Base-by-base conservation (phyloP, 1,139 yeast species). In the Debaryomycetaceae sp. region DNA sequence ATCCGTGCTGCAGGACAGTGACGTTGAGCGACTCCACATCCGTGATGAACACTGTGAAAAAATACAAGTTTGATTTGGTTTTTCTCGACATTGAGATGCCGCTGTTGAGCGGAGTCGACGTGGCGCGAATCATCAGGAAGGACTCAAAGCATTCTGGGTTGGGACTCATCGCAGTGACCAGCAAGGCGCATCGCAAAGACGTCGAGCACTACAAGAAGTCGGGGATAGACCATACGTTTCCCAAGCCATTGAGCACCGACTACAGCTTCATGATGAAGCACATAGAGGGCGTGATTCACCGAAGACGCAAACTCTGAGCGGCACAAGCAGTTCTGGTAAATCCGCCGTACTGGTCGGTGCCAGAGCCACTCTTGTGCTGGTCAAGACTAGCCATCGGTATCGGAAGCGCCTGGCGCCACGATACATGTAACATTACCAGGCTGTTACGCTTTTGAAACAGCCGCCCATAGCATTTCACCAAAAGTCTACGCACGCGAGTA, bases 21-120 rank as follows among this genome's bases (percentile, higher is more conserved):
- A 61, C 62, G 43, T 51, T 70, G 5, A 62, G 59, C 39, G 73
- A 72, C 50, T 62, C 69, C 31, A 59, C 69, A 2, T 54, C 58
- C 39, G 70, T 72, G n/a, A 49, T 60, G 40, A 46, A 56, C 9
- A 39, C 57, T 31, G 49, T 66, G 5, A 44, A 49, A 11, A 42
- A 51, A 3, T 55, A 57, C 40, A 46, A 45, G 22, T 72, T 60
- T 47, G 75, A 72, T 47, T 52, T 65, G 40, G 63, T 71, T 9
- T 74, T 74, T 48, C 56, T 74, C 41, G 79, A 74, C 50, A 74
- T 74, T 40, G 79, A 74, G 50, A 74, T 74, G 79, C 79, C 79
- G 3, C 58, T 56, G 6, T 57, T 74, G n/a, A 58, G 68, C 24
- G 79, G 79, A 4, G 55, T 69, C n/a, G 73, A 73, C 27, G 59